phyloP scores from a whole-genome alignment of 176 grass and related monocot species.

The Eleusine indica region DNA sequence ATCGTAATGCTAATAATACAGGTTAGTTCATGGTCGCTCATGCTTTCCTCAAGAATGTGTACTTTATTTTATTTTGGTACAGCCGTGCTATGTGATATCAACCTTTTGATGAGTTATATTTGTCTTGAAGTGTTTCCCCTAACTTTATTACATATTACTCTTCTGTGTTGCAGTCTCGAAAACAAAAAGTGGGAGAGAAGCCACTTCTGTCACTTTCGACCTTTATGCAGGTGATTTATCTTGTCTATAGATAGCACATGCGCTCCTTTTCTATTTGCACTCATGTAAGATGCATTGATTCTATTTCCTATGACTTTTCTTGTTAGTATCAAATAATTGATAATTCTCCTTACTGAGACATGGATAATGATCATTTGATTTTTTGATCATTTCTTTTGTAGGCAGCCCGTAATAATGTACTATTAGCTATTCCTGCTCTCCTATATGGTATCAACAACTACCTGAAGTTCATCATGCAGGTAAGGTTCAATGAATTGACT shows the following conservation, averaged over 20 bases:
- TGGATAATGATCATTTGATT: slow-evolving; percentile 21
- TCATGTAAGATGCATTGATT: slow-evolving; percentile 21
- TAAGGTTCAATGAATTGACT: slow-evolving; percentile 50
- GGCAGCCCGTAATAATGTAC: slow-evolving; percentile 93
- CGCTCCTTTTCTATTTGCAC: slow-evolving; percentile 13
- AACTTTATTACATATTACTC: slow-evolving; percentile 29
- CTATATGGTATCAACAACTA: slow-evolving; percentile 99
- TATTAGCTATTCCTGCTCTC: slow-evolving; percentile 93
- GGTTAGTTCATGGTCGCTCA: slow-evolving; percentile 52
- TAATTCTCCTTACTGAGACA: background rate
- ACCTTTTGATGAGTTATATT: slow-evolving; percentile 18
- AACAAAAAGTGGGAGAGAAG: slow-evolving; percentile 97
- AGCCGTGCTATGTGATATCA: background rate
- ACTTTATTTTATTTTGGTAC: slow-evolving; percentile 15
- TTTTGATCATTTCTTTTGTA: slow-evolving; percentile 51
- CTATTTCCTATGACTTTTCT: background rate
- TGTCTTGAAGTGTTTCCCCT: background rate
- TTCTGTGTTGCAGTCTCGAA: slow-evolving; percentile 74
- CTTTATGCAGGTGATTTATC: slow-evolving; percentile 81
- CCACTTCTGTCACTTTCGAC: slow-evolving; percentile 92
- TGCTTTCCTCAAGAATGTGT: slow-evolving; percentile 43
- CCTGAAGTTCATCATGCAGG: slow-evolving; percentile 99
- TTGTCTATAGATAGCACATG: slow-evolving; percentile 20
- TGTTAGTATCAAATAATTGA: background rate
- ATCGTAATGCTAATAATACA: slow-evolving; percentile 85